Base-by-base conservation (phyloP, 164 flowering plant species). In the Cinnamomum chago region DNA sequence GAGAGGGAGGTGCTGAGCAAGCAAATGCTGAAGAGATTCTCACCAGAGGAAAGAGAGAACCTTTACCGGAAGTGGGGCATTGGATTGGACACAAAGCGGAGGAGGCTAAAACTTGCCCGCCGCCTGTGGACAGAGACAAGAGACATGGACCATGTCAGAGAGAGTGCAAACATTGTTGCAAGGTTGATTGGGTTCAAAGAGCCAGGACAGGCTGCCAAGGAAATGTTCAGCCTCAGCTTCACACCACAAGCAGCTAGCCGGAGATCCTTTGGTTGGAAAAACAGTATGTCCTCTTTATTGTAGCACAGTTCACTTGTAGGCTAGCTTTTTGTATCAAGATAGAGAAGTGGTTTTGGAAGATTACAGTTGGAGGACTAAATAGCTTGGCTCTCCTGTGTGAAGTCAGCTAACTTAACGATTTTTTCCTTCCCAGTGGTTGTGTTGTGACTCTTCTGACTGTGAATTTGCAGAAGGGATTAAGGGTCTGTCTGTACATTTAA, bases 191-290 rank as follows among this genome's bases (percentile, higher is more conserved):
- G 86, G 65, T 84, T 92, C 67, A 71, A 75, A 0, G 90, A 88
- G 74, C 87, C 88, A 51, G 98, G 89, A n/a, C 73, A 82, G 60
- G 89, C 90, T 55, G 79, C 85, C 30, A 94, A 92, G 83, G 97
- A 87, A 81, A 96, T 90, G 95, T 92, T 94, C 72, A 95, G 97
- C 13, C 94, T 96, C n/a, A 90, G 92, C 82, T 92, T 96, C 80
- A 79, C 92, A 4, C 90, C 94, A 35, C 79, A 11, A 82, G 78
- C 35, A 55, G 47, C 60, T 17, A 14, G 60, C 60, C 82, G 88
- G 73, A 87, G 84, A 79, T 89, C 91, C 47, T 81, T 58, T 66
- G 80, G 86, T 40, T 89, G 92, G 97, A 84, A 77, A 72, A 70
- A 83, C 77, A 81, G 86, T 81, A 73, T 55, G 78, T 67, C 86